A percentile compares a stretch with the other conserved stretches of the same genome.
These are phyloP conservation scores for Candida germanica DNA, from an alignment of 805 yeast species.

Conservation along the genomic window DNA sequence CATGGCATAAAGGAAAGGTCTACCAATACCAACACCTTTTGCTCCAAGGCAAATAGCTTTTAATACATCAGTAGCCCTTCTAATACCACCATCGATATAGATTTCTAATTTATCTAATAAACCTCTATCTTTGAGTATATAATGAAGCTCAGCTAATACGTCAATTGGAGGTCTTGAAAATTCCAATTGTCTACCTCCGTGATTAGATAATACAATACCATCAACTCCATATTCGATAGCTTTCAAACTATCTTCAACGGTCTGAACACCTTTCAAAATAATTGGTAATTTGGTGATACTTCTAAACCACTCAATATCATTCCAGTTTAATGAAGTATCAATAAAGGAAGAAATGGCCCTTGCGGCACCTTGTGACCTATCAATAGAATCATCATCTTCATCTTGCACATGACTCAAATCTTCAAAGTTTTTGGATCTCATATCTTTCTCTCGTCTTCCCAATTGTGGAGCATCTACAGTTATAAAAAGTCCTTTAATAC, in stretches of 20 bases:
- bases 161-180: constrained; percentile 60
- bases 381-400: constrained; percentile 49
- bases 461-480: constrained; percentile 93
- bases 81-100: constrained; percentile 72
- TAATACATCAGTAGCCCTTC: constrained; percentile 73
- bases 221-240: constrained; percentile 59
- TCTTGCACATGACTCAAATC: constrained; percentile 47
- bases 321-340: constrained; percentile 39
- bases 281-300: constrained; percentile 38
- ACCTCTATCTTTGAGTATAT: constrained; percentile 37
- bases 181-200: constrained; percentile 74
- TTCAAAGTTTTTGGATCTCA: constrained; percentile 58
- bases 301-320: constrained; percentile 39
- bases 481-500: constrained; percentile 78
- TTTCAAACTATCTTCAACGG: constrained; percentile 59
- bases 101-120: constrained; percentile 55
- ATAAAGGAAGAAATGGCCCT: constrained; percentile 84
- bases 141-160: constrained; percentile 53
- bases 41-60: constrained; percentile 80
- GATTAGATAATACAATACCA: constrained; percentile 68
- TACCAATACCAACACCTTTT: constrained; percentile 69
- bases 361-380: constrained; percentile 78
- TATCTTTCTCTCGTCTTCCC: constrained; percentile 89
- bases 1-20: constrained; percentile 76
- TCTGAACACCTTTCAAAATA: constrained; percentile 61